Conservation (phyloP, 495 filamentous ascomycete genomes). For the Aspergillus conjunctus region DNA sequence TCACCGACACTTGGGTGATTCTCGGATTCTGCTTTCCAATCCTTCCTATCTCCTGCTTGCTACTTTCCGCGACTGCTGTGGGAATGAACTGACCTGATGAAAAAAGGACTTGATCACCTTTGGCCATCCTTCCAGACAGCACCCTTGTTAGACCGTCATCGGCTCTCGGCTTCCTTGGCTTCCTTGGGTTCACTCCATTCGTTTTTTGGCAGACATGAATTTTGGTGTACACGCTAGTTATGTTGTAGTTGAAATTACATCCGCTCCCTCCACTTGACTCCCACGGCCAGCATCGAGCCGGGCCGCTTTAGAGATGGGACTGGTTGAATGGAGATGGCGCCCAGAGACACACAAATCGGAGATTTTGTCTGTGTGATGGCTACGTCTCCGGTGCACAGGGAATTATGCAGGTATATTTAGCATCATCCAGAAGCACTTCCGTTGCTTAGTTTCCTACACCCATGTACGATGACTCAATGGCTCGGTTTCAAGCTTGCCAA, state of each 20-base stretch:
- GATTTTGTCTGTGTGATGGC: slow-evolving; percentile 16
- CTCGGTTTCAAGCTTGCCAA: neutral
- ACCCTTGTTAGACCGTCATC: neutral
- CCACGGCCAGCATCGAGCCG: slow-evolving; percentile 6
- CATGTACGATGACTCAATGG: neutral
- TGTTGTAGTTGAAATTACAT: slow-evolving; percentile 2
- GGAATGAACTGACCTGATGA: neutral
- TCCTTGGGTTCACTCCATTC: neutral
- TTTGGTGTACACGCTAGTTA: neutral
- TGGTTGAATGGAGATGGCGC: neutral
- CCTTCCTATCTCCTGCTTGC: no score
- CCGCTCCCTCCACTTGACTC: neutral
- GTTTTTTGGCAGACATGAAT: neutral
- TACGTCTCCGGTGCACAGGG: slow-evolving; percentile 6
- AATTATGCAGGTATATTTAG: slow-evolving; percentile 22
- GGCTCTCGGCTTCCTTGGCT: slow-evolving; percentile 2
- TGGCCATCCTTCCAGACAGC: neutral
- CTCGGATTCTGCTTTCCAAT: slow-evolving; percentile 8
- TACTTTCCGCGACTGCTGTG: neutral
- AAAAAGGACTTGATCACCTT: neutral
- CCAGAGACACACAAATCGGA: slow-evolving; percentile 22
- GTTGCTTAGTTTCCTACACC: neutral
- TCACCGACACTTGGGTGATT: slow-evolving; percentile 14
- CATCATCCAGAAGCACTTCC: slow-evolving; percentile 11
- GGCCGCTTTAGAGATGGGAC: slow-evolving; percentile 9